Base-by-base conservation (phyloP, 192 early-diverging fungal species). In the Entrophospora sp. region DNA sequence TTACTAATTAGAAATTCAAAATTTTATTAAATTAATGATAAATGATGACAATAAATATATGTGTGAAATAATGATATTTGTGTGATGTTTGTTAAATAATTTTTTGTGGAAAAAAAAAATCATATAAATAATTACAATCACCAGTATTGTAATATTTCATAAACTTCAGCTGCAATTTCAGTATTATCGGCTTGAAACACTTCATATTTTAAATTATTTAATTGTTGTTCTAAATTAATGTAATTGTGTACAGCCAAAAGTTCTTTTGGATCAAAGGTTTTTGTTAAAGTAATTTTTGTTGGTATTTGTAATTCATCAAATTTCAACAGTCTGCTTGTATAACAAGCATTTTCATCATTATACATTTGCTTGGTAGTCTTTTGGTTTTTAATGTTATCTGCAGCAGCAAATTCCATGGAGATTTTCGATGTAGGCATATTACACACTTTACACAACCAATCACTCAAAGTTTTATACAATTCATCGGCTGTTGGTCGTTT, bases 401-500 rank as follows among this genome's bases (percentile, higher is more conserved):
- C n/a, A n/a, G n/a, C n/a, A n/a, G n/a, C 14, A 16, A 53, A 53
- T 16, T 32, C 27, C 8, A 16, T 53, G 4, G 51, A 13, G 31
- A 53, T 27, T 38, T 60, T 36, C 9, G 35, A 58, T 36, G 2
- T 34, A 10, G 20, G 2, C 34, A 13, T 25, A 16, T n/a, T 6
- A 5, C 16, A 22, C 13, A 60, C 38, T 34, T n/a, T 27, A 2
- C 5, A 34, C 13, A 40, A 36, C 35, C 57, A 40, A 27, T 60
- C 37, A 1, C 9, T 2, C 7, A 36, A 8, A 7, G 35, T 60
- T 25, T n/a, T 89, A 68, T 61, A 86, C 79, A 59, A 51, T 24
- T 37, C 0, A 7, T 64, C 31, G 24, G 62, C 62, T 16, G 30
- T 13, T 35, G 62, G 62, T 27, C 62, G 44, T n/a, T 35, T 18